phyloP scores from a whole-genome alignment of 2,329 filamentous ascomycete genomes.

The Xylaria digitata region DNA sequence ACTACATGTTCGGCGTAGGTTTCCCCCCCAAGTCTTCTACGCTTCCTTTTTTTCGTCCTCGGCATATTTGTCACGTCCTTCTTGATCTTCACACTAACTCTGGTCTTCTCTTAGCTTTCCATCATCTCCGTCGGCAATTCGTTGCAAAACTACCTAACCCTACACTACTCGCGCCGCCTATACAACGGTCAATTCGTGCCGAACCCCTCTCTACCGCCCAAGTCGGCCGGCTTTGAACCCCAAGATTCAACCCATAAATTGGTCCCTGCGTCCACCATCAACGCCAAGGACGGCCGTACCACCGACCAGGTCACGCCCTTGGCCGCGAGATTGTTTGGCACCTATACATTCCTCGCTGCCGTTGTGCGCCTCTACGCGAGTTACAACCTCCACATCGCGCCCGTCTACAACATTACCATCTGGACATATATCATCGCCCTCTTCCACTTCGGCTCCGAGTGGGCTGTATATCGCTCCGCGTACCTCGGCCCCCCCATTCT shows the following conservation, averaged over 20 bases:
- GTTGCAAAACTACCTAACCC: conserved; percentile 82
- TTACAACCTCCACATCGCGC: conserved; percentile 79
- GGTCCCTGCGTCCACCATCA: conserved; percentile 55
- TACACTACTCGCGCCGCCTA: conserved; percentile 85
- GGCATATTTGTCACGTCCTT: not conserved
- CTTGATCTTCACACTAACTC: conserved; percentile 15
- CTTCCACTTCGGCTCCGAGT: conserved; percentile 83
- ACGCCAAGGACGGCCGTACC: conserved; percentile 57
- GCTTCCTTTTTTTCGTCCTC: not conserved
- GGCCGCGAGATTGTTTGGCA: conserved; percentile 83
- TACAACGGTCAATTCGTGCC: conserved; percentile 76
- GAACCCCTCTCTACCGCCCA: conserved; percentile 59
- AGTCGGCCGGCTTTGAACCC: conserved; percentile 58
- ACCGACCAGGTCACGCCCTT: conserved; percentile 77
- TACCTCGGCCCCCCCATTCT: conserved; percentile 68
- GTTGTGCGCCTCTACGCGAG: conserved; percentile 85
- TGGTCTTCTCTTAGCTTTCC: conserved; percentile 70
- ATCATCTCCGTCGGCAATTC: conserved; percentile 86
- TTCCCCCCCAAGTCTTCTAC: not conserved
- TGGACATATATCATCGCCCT: conserved; percentile 85
- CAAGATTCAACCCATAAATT: conserved; percentile 67
- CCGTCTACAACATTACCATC: conserved; percentile 82
- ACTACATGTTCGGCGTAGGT: conserved; percentile 68
- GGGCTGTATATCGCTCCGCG: conserved; percentile 81
- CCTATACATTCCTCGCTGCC: conserved; percentile 84